Evolutionary conservation across 2,329 filamentous ascomycete species (phyloP), one percentile per base, ranked within the genome.

Genomic region (Verticillium tricorpus): DNA sequence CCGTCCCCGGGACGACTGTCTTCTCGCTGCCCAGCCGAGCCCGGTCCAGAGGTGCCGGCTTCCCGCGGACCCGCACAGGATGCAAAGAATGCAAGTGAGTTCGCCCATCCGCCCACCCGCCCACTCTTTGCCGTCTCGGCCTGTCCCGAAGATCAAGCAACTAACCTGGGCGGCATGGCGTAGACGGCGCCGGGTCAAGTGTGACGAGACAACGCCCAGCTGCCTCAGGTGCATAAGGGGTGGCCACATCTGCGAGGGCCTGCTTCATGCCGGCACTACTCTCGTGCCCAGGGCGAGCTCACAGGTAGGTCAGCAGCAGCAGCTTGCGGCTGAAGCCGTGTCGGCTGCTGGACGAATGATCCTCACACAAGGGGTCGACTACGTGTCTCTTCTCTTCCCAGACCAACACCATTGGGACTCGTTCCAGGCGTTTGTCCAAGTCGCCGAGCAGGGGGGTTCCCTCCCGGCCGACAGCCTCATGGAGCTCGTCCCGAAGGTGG

Each of bases 111-210:
- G 28, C 28, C 28, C 28, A 28, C 28, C 28, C 4, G 28, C 19
- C 7, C 15, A 39, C 25, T 19, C 1, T 17, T 32, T 50, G 39
- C 57, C 17, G 37, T n/a, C 52, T 22, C 15, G 28, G 50, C 55
- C 25, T n/a, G 55, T 11, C 5, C 28, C 40, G 19, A n/a, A 17
- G 14, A 11, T n/a, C 2, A 28, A 35, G 5, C 25, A 35, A 55
- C 59, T 63, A 19, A 59, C 57, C 28, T 28, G 31, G 34, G 28
- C 8, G 9, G n/a, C 19, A 15, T 31, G 62, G 60, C 39, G 40
- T 40, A 52, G 45, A n/a, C 45, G 45, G 37, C 74, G 78, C 19
- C 78, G 80, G 65, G 69, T 75, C 39, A 81, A 80, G 68, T 81
- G 78, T 64, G 78, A 81, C 60, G 76, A 80, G 63, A 68, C 70